Evolutionary conservation across 169 alveolate genomes (phyloP).

Genomic region (Plasmodium cynomolgi): DNA sequence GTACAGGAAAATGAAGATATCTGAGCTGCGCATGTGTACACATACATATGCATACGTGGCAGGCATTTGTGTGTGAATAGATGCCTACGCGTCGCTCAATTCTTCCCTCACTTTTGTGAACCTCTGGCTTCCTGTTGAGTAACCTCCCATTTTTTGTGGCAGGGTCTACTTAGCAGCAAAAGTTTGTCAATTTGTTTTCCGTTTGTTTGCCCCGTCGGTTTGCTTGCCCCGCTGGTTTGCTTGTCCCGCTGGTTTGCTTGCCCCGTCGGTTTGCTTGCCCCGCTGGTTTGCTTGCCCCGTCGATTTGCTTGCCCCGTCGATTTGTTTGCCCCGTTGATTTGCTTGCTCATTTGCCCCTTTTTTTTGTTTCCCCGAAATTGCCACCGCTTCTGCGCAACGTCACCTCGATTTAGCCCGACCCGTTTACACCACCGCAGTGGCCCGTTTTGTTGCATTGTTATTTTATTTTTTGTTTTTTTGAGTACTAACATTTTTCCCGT

Average conservation of each 20-base stretch:
- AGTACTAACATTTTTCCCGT: neutral
- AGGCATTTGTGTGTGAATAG: neutral
- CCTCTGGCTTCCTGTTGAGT: neutral
- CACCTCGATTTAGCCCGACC: neutral
- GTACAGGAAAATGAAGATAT: neutral
- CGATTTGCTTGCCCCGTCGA: neutral
- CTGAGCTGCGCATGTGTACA: neutral
- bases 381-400: neutral
- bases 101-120: neutral
- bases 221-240: too few relatives aligned
- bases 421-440: neutral
- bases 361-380: neutral
- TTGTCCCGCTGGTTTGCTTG: too few relatives aligned
- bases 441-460: neutral
- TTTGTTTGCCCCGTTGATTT: neutral
- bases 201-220: neutral
- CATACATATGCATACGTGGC: neutral
- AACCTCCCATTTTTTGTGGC: neutral
- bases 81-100: neutral
- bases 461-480: constrained; percentile 8
- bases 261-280: neutral
- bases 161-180: neutral
- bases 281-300: too few relatives aligned
- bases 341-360: neutral
- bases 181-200: neutral